Evolutionary conservation across 2,329 filamentous ascomycete species (phyloP).

Genomic region (Pseudogymnoascus sp.): DNA sequence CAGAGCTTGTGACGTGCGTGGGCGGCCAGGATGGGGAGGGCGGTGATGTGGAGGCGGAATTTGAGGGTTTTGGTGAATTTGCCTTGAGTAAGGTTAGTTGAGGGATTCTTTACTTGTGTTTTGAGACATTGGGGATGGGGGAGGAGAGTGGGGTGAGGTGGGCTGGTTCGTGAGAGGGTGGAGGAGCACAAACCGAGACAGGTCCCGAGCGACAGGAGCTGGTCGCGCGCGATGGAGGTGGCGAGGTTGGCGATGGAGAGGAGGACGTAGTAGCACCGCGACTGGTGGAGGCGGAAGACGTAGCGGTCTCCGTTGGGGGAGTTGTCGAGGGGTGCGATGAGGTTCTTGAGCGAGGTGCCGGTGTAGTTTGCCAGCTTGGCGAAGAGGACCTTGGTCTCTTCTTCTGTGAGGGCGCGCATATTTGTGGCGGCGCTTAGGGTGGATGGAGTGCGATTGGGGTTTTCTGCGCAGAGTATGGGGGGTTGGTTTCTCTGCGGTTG

Average conservation of each 20-base stretch:
- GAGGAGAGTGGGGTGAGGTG: neutral
- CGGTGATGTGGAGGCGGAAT: slow-evolving; percentile 89
- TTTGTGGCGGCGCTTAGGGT: slow-evolving; percentile 14
- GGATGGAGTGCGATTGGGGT: neutral
- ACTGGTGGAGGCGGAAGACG: slow-evolving; percentile 76
- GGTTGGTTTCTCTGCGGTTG: neutral
- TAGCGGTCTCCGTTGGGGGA: slow-evolving; percentile 64
- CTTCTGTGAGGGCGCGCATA: slow-evolving; percentile 77
- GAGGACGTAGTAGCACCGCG: slow-evolving; percentile 85
- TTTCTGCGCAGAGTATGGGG: slow-evolving; percentile 5
- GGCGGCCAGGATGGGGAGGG: slow-evolving; percentile 73
- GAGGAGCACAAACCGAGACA: slow-evolving; percentile 52
- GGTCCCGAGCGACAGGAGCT: slow-evolving; percentile 78
- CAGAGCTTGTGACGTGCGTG: slow-evolving; percentile 95
- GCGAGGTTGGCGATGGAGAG: slow-evolving; percentile 86
- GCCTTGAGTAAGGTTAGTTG: slow-evolving; percentile 39
- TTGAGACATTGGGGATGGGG: neutral
- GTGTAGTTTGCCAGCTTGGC: slow-evolving; percentile 92
- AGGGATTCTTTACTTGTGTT: neutral
- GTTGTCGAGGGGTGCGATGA: slow-evolving; percentile 66
- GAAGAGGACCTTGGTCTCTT: slow-evolving; percentile 75
- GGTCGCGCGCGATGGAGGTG: slow-evolving; percentile 72
- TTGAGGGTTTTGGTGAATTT: slow-evolving; percentile 97
- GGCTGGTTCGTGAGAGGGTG: too few species aligned
- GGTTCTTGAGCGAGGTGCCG: slow-evolving; percentile 73